Conservation (phyloP, 1,284 basidiomycete genomes). For the Marasmius sp. region DNA sequence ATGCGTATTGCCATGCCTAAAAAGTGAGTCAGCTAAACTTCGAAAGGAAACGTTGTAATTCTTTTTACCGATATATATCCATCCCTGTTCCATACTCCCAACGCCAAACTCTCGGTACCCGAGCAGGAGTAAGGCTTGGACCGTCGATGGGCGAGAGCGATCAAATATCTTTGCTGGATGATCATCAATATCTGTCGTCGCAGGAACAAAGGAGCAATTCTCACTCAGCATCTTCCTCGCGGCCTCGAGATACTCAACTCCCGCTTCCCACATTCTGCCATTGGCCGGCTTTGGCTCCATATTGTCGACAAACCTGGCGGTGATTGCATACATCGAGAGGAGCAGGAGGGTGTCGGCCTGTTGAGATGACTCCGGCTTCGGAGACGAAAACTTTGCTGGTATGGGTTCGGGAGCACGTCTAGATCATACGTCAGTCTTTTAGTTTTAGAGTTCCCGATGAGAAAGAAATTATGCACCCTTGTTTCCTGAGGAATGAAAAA, state of each 20-base stretch:
- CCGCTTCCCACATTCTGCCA: constrained; percentile 72
- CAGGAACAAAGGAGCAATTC: constrained; percentile 15
- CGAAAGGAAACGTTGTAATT: constrained; percentile 15
- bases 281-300: constrained; percentile 42
- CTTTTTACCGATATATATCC: constrained; percentile 71
- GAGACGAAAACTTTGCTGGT: constrained; percentile 21
- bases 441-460: background rate
- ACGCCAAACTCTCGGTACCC: constrained; percentile 84
- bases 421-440: background rate
- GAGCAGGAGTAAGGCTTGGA: constrained; percentile 75
- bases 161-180: constrained; percentile 62
- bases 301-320: constrained; percentile 66
- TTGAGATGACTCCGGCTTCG: constrained; percentile 52
- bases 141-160: constrained; percentile 65
- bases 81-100: constrained; percentile 77
- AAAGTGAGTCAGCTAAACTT: background rate
- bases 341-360: constrained; percentile 71
- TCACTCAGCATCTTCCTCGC: constrained; percentile 72
- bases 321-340: constrained; percentile 76
- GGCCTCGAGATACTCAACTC: constrained; percentile 63
- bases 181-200: constrained; percentile 6
- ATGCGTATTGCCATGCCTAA: constrained; percentile 76
- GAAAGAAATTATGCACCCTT: constrained; percentile 4
- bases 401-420: constrained; percentile 6
- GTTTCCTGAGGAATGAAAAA: constrained; percentile 29